phyloP scores from a whole-genome alignment of 2,329 filamentous ascomycete species.

The Aureobasidium subglaciale region DNA sequence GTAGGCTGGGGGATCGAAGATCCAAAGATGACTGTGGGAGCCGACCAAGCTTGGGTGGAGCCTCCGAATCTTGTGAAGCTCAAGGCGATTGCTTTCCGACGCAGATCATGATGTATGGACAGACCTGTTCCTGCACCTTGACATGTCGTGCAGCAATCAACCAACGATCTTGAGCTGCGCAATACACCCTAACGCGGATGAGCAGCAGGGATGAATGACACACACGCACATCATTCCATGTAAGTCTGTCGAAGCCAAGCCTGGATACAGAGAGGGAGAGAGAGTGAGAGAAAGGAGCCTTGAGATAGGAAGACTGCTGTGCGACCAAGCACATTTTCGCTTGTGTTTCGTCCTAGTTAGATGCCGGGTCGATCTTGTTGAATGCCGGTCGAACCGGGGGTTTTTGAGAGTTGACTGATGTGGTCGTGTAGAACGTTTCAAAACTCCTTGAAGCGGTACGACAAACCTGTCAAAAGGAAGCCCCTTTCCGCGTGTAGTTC shows the following conservation, averaged over 20 bases:
- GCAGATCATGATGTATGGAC: constrained; percentile 13
- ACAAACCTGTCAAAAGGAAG: constrained; percentile 12
- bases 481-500: constrained; percentile 12
- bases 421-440: constrained; percentile 13
- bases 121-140: constrained; percentile 7
- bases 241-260: neutral
- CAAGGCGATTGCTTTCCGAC: constrained; percentile 8
- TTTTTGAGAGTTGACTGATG: neutral
- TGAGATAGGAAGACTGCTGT: neutral
- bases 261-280: neutral
- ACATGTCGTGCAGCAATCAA: constrained; percentile 14
- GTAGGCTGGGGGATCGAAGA: neutral
- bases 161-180: constrained; percentile 1
- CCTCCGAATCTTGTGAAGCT: neutral
- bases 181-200: neutral
- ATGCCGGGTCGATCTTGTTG: neutral
- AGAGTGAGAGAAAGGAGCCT: neutral
- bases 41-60: neutral
- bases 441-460: neutral
- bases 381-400: constrained; percentile 4
- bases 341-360: neutral
- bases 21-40: neutral
- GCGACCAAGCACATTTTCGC: constrained; percentile 5
- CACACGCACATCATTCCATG: constrained; percentile 4
- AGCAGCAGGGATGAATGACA: constrained; percentile 4